Evolutionary conservation across 2,329 filamentous ascomycete species (phyloP), one percentile per base, ranked within the genome.

Genomic region (Fusarium floridanum): DNA sequence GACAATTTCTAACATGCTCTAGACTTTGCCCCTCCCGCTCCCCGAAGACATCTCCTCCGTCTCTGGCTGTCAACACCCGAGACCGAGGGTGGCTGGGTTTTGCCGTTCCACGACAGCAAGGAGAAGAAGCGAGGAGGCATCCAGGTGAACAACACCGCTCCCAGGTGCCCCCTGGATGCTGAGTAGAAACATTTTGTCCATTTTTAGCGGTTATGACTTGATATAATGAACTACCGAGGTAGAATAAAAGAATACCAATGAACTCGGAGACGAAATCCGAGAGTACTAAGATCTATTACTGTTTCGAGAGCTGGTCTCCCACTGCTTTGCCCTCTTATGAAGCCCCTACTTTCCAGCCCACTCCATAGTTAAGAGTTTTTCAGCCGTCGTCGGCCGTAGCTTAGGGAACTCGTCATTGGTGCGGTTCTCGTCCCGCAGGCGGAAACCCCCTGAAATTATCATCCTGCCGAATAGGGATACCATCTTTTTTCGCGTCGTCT

Each of bases 101-200:
- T 97, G 82, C 95, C 95, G 1, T 96, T 95, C 84, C 91, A 91
- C 77, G 95, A 97, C 82, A 93, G 90, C 66, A 86, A 89, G 66
- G 93, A 97, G 87, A 94, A 94, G 89, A 97, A 97, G 89, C 88
- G 95, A 20, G 94, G 94, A 9, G 95, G 95, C 0, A 94, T 97
- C 75, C 95, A 97, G 85, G 95, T 98, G 3, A 90, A 97, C 82
- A 90, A 97, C 81, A 93, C 88, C 29, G 86, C 92, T 10, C 95
- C 95, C 1, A 90, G 91, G 61, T 93, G 92, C 48, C 92, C 92
- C 11, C 84, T 95, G 59, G 94, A 96, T 85, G 94, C 93, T 0
- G 94, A 96, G 82, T 96, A 89, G 79, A 62, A 53, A 48, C 6
- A 29, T 24, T 34, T 67, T 36, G 8, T 41, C 11, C 27, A 32